These are phyloP conservation scores for Brassica balearica DNA, from an alignment of 441 rosid genomes.

Conservation along the genomic window DNA sequence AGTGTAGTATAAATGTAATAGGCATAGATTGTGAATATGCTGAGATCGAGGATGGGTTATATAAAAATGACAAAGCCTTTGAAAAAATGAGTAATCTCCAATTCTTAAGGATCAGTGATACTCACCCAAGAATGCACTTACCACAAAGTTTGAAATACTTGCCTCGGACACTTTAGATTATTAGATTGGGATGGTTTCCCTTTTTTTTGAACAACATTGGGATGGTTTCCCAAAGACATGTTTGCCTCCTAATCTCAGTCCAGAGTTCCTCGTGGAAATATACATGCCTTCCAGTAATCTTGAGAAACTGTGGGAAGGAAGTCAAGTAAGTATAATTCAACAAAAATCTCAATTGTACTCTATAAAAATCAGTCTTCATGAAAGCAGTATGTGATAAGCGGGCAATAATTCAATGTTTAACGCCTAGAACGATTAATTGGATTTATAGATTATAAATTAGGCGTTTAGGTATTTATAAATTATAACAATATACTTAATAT, in stretches of 20 bases:
- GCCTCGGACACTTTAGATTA: neutral
- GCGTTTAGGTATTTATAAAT: too few relatives aligned
- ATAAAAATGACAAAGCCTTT: neutral
- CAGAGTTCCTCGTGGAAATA: conserved; percentile 1
- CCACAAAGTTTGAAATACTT: neutral
- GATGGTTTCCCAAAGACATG: conserved; percentile 5
- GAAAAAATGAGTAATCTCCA: conserved; percentile 4
- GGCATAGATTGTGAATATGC: neutral
- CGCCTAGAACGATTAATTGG: neutral
- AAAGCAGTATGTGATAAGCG: neutral
- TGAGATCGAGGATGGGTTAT: neutral
- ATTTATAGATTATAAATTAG: too few relatives aligned
- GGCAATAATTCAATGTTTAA: neutral
- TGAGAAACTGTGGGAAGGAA: conserved; percentile 2
- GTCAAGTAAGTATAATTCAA: neutral
- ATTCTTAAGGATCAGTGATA: neutral
- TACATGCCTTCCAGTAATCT: neutral
- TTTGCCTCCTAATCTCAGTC: neutral
- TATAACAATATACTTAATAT: too few relatives aligned
- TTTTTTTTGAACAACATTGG: neutral
- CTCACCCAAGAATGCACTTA: neutral
- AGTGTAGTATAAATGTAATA: neutral
- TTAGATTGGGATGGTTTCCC: conserved; percentile 3
- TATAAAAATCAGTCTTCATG: neutral
- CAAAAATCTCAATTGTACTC: neutral